Base-by-base conservation (phyloP, 2,329 filamentous ascomycete genomes). In the Hypoxylon sp. region DNA sequence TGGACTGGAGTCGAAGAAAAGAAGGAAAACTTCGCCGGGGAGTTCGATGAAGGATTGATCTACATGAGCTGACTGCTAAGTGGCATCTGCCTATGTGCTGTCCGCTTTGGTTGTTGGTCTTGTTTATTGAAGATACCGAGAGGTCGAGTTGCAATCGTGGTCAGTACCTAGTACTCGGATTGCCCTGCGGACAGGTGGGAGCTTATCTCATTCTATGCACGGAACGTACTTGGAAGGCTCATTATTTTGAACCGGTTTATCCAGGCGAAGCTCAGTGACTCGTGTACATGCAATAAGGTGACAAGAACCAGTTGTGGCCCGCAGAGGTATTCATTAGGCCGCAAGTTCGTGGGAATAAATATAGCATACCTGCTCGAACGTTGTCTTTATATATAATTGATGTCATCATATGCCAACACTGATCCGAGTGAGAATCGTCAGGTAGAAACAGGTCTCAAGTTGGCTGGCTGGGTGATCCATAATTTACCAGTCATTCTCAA, bases 11-110 rank as follows among this genome's bases (percentile, higher is more conserved):
- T 50, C 24, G 30, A 54, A 18, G 40, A 22, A 53, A 48, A 54
- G 18, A 42, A 36, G 38, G 44, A 53, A 61, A 49, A 11, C 14
- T 48, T 64, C 33, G 38, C 48, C 40, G 56, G 49, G 61, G 28
- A 18, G 22, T 57, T 36, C 16, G n/a, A 26, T 30, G 48, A 51
- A 62, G 61, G 50, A 60, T 65, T 46, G 58, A 57, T 63, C 53
- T 33, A 22, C 46, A 12, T 50, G 42, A 62, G 62, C 62, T 68
- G 65, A 58, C 51, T 65, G 61, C 54, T 61, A 33, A 8, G 18
- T 24, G 20, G 36, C 9, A 20, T 42, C 40, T 45, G 8, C 8
- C 14, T 57, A 36, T 16, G 30, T n/a, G n/a, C n/a, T n/a, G n/a
- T n/a, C n/a, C n/a, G n/a, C n/a, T n/a, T n/a, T 20, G 14, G 24